Evolutionary conservation across 805 yeast genomes (phyloP).

Genomic region (Schizosaccharomyces lindneri): DNA sequence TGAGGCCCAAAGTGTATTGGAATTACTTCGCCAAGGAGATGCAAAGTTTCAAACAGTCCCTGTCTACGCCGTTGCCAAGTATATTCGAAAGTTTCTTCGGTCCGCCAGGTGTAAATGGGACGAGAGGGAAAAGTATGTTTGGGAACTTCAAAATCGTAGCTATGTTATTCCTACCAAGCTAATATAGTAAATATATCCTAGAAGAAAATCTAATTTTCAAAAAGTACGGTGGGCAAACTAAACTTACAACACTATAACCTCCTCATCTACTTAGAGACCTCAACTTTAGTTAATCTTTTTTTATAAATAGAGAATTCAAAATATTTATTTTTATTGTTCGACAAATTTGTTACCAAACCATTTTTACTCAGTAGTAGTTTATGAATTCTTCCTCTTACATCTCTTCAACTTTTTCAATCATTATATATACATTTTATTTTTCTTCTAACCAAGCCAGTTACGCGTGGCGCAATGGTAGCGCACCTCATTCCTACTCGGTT

Average conservation of each 20-base stretch:
- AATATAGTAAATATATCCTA: too few species aligned
- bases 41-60: neutral
- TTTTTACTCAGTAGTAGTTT: too few species aligned
- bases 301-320: too few species aligned
- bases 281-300: too few species aligned
- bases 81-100: neutral
- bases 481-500: neutral
- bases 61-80: neutral
- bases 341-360: too few species aligned
- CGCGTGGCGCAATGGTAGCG: slow-evolving; percentile 2
- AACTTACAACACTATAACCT: too few species aligned
- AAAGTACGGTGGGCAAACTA: too few species aligned
- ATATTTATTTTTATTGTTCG: too few species aligned
- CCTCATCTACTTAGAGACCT: too few species aligned
- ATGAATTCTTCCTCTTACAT: too few species aligned
- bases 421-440: neutral
- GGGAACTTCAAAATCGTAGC: neutral
- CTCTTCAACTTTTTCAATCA: neutral
- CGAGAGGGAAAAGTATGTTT: neutral
- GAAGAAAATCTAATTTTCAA: too few species aligned
- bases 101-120: neutral
- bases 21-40: neutral
- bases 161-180: too few species aligned
- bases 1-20: neutral
- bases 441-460: neutral